Percentiles rank a stretch among this genome's conserved stretches.
These are phyloP conservation scores for Conidiobolus incongruus DNA, from an alignment of 371 early-diverging fungal species.

Conservation along the genomic window DNA sequence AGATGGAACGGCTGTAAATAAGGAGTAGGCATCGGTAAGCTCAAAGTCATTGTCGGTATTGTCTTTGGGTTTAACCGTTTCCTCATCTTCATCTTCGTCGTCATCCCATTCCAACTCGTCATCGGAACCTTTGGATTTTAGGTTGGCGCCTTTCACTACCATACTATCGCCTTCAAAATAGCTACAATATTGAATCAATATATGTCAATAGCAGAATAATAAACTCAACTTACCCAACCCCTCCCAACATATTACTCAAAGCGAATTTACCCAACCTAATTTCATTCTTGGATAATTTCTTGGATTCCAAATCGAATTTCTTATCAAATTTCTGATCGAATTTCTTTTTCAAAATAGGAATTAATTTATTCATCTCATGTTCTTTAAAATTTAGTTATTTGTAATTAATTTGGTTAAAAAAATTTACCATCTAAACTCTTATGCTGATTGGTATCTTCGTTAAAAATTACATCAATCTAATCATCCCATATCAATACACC, in stretches of 20 bases:
- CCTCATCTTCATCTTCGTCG: slow-evolving; percentile 25
- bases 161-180: slow-evolving; percentile 30
- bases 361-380: not conserved
- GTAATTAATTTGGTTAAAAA: not conserved
- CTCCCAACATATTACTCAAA: slow-evolving; percentile 71
- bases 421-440: not conserved
- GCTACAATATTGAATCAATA: slow-evolving; percentile 5
- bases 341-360: not conserved
- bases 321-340: slow-evolving; percentile 60
- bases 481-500: not conserved
- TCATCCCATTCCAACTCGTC: slow-evolving; percentile 18
- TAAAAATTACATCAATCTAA: not conserved
- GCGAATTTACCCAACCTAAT: slow-evolving; percentile 47
- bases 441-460: not conserved
- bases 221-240: slow-evolving; percentile 44
- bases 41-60: slow-evolving; percentile 20
- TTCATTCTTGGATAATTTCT: slow-evolving; percentile 31
- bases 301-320: slow-evolving; percentile 34
- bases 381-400: not conserved
- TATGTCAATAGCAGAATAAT: not conserved
- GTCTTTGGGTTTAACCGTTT: slow-evolving; percentile 14
- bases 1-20: slow-evolving; percentile 76
- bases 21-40: slow-evolving; percentile 28
- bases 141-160: slow-evolving; percentile 6
- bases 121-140: too few species aligned